phyloP scores from a whole-genome alignment of 1,284 basidiomycete species.

The Fomitopsis palustris region DNA sequence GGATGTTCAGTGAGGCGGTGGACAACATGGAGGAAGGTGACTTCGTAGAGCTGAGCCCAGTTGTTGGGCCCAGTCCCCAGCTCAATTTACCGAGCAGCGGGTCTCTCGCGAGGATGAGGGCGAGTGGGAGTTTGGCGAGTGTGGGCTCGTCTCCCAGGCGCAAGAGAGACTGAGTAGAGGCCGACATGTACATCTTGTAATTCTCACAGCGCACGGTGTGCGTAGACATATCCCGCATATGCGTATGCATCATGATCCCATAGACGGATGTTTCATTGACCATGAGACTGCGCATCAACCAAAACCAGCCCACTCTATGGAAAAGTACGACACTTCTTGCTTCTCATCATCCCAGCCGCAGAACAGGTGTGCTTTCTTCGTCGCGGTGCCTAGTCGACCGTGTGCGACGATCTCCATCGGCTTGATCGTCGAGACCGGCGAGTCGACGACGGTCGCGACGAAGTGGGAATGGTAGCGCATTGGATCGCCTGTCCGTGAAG shows the following conservation, averaged over 20 bases:
- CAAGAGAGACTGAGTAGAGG: slow-evolving; percentile 20
- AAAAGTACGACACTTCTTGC: slow-evolving; percentile 70
- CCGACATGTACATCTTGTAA: not conserved
- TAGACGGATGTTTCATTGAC: not conserved
- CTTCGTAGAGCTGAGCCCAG: slow-evolving; percentile 26
- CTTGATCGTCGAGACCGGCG: slow-evolving; percentile 55
- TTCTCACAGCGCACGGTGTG: not conserved
- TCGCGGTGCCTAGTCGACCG: slow-evolving; percentile 93
- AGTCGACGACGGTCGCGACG: slow-evolving; percentile 76
- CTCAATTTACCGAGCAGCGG: not conserved
- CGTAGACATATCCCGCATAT: not conserved
- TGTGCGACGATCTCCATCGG: slow-evolving; percentile 95
- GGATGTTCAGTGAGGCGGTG: slow-evolving; percentile 36
- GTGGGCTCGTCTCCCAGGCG: slow-evolving; percentile 9
- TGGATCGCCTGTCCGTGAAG: slow-evolving; percentile 73
- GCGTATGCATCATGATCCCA: not conserved
- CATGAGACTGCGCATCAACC: slow-evolving; percentile 44
- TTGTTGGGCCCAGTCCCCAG: not conserved
- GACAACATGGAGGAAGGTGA: slow-evolving; percentile 54
- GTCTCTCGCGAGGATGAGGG: slow-evolving; percentile 6
- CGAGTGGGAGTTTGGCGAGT: slow-evolving; percentile 11
- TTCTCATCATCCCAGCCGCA: slow-evolving; percentile 82
- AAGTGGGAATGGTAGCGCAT: slow-evolving; percentile 98
- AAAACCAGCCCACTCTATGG: slow-evolving; percentile 91
- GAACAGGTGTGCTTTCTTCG: slow-evolving; percentile 93